Conservation (phyloP, 2,329 filamentous ascomycete species). For the Bipolaris oryzae region DNA sequence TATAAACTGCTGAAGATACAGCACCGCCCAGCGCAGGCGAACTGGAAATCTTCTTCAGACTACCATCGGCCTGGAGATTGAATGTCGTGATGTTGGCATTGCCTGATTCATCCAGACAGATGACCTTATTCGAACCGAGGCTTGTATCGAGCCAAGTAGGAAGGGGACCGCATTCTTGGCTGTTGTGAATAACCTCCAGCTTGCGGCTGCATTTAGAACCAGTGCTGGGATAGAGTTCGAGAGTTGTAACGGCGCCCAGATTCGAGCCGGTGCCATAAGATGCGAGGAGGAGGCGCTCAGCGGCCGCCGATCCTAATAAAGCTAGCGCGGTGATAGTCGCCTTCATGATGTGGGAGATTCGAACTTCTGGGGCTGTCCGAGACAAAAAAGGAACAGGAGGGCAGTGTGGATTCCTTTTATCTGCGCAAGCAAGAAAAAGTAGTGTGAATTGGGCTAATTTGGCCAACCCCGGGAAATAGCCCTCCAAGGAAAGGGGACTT, state of each 20-base stretch:
- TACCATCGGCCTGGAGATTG: constrained; percentile 40
- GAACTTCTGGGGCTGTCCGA: too few relatives aligned
- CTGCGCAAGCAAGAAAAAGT: neutral
- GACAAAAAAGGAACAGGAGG: too few relatives aligned
- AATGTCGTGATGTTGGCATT: constrained; percentile 44
- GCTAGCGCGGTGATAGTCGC: constrained; percentile 25
- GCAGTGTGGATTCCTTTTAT: neutral
- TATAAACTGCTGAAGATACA: constrained; percentile 52
- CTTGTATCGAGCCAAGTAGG: constrained; percentile 68
- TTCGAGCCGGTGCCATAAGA: constrained; percentile 45
- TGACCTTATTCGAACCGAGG: constrained; percentile 57
- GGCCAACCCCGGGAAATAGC: neutral
- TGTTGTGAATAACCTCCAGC: constrained; percentile 54
- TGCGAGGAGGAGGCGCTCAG: constrained; percentile 48
- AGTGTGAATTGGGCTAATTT: neutral
- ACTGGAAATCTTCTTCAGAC: constrained; percentile 44
- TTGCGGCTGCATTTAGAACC: constrained; percentile 10
- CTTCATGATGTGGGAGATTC: constrained; percentile 3
- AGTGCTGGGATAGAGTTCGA: constrained; percentile 30
- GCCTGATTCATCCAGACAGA: constrained; percentile 67
- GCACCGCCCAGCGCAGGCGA: constrained; percentile 47
- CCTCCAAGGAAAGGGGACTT: neutral
- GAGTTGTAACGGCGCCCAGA: constrained; percentile 50
- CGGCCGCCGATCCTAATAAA: constrained; percentile 1
- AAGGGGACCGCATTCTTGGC: constrained; percentile 58